These are phyloP conservation scores for Vigna reflexopilosa DNA, from an alignment of 306 rosid genomes.

Conservation along the genomic window DNA sequence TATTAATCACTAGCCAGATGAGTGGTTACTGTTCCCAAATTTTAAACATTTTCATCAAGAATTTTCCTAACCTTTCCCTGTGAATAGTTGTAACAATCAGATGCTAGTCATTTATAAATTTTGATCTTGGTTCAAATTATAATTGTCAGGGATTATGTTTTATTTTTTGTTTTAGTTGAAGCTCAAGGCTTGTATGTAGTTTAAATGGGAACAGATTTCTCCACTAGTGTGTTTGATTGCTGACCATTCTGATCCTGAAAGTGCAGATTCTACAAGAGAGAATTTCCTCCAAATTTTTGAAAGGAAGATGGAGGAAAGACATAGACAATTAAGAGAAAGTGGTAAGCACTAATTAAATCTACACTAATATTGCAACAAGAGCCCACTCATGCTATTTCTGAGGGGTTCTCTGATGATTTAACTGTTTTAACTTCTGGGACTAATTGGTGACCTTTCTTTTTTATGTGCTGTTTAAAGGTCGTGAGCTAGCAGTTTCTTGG, in stretches of 20 bases:
- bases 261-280: conserved; percentile 81
- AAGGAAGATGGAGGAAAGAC: conserved; percentile 92
- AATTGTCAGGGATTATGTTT: conserved; percentile 7
- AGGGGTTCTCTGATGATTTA: conserved; percentile 38
- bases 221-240: conserved; percentile 42
- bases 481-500: conserved; percentile 93
- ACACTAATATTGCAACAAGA: conserved; percentile 42
- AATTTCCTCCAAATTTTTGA: conserved; percentile 80
- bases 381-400: conserved; percentile 37
- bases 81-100: conserved; percentile 12
- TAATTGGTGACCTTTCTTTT: conserved; percentile 39
- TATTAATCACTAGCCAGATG: neutral
- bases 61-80: conserved; percentile 1
- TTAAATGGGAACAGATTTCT: conserved; percentile 28
- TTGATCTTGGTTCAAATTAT: conserved; percentile 21
- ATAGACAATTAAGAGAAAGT: conserved; percentile 73
- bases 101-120: conserved; percentile 35
- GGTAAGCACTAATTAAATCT: conserved; percentile 58
- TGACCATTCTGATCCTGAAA: conserved; percentile 51
- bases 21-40: conserved; percentile 24
- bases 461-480: conserved; percentile 62
- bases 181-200: conserved; percentile 41
- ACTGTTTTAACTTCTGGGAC: conserved; percentile 36
- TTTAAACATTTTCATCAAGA: neutral
- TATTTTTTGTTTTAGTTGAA: conserved; percentile 29